Evolutionary conservation across 1,284 basidiomycete genomes (phyloP).

Genomic region (Athelia psychrophila): DNA sequence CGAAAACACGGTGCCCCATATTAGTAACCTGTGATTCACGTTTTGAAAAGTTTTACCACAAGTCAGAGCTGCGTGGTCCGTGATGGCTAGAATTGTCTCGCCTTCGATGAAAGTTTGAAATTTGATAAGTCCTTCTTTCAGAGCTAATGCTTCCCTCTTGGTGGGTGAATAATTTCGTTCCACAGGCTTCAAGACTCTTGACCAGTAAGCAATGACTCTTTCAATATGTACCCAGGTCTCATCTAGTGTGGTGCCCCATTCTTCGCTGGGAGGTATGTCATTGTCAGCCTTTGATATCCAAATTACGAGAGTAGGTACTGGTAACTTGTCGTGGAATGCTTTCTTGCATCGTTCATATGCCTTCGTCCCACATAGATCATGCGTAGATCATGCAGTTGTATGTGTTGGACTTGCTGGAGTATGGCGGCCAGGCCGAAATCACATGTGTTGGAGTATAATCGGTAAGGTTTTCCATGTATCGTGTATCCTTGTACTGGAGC

Average conservation of each 20-base stretch:
- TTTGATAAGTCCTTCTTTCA: slow-evolving; percentile 25
- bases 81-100: slow-evolving; percentile 19
- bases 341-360: slow-evolving; percentile 17
- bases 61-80: slow-evolving; percentile 29
- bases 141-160: slow-evolving; percentile 25
- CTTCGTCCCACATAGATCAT: slow-evolving; percentile 8
- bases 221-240: slow-evolving; percentile 25
- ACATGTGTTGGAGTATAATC: slow-evolving; percentile 36
- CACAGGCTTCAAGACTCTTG: slow-evolving; percentile 19
- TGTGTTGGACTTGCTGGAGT: slow-evolving; percentile 19
- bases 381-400: slow-evolving; percentile 7
- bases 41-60: slow-evolving; percentile 29
- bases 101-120: slow-evolving; percentile 29
- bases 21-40: slow-evolving; percentile 20
- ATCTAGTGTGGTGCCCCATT: slow-evolving; percentile 21
- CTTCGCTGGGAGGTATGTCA: slow-evolving; percentile 7
- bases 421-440: slow-evolving; percentile 28
- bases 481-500: slow-evolving; percentile 30
- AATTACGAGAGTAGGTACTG: slow-evolving; percentile 16
- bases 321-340: slow-evolving; percentile 10
- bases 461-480: slow-evolving; percentile 24
- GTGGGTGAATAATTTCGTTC: slow-evolving; percentile 23
- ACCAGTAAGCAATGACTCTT: slow-evolving; percentile 29
- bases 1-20: slow-evolving; percentile 24
- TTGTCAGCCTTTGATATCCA: slow-evolving; percentile 12